Evolutionary conservation across 192 early-diverging fungal species (phyloP), one percentile per base, ranked within the genome.

Genomic region (Linderina pennispora): DNA sequence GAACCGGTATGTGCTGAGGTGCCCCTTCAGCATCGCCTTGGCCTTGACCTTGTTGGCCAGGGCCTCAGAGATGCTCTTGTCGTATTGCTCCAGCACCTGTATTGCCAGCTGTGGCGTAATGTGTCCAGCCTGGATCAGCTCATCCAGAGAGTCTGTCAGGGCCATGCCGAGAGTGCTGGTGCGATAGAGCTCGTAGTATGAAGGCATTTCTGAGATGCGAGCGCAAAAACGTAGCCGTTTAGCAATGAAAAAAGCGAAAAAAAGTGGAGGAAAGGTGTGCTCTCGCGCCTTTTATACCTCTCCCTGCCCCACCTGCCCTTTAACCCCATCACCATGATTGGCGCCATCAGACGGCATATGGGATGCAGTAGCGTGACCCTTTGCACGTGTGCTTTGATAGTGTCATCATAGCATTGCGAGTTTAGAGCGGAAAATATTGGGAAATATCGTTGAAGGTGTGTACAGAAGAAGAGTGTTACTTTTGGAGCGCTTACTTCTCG

Each of bases 71-170:
- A 99, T 90, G 45, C 83, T 91, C 43, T 64, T 77, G 46, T 77
- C 68, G 22, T 55, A 71, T 70, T 96, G 91, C 24, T 66, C 61
- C 15, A 99, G 73, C 18, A 97, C 86, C 28, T 86, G 83, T 80
- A 95, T 96, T 2, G 97, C 90, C 38, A 92, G 58, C 62, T 95
- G 89, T 24, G 94, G 91, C 45, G 90, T 90, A 37, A 99, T 87
- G 48, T 88, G 85, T 3, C 83, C 85, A 11, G 84, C 81, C 44
- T 84, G 78, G 54, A 97, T 91, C 58, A 97, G 80, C 44, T 97
- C 97, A 62, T 99, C 97, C 15, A 99, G 76, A 5, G 97, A 86
- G 55, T 99, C 97, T 4, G 90, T 96, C 50, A 99, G 77, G 17
- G 97, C 90, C 23, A 78, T 79, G 3, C 97, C 97, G 23, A 98